Evolutionary conservation across 768 basidiomycete species (phyloP).

Genomic region (Boletus speciosus): DNA sequence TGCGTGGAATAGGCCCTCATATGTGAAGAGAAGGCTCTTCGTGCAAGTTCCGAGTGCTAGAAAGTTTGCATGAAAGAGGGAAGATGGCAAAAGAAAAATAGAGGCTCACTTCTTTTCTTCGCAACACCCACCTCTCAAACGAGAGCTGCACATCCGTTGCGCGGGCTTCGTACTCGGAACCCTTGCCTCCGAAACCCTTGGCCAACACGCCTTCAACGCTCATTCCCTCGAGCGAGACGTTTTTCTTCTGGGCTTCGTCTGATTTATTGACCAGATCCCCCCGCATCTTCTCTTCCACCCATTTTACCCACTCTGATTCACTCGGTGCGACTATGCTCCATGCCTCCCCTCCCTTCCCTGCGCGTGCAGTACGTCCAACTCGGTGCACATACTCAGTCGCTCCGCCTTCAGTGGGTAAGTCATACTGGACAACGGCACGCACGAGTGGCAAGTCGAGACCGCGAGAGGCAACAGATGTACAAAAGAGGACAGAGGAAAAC

Average conservation of each 20-base stretch:
- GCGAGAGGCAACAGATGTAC: constrained; percentile 97
- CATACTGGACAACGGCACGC: constrained; percentile 91
- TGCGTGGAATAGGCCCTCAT: constrained; percentile 97
- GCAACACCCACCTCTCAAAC: constrained; percentile 91
- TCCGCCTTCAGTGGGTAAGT: constrained; percentile 96
- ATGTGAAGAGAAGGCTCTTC: constrained; percentile 86
- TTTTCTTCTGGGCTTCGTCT: constrained; percentile 32
- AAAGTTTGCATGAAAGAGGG: neutral
- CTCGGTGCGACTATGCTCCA: constrained; percentile 90
- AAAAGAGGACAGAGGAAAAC: constrained; percentile 74
- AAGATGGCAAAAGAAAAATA: neutral
- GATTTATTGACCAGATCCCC: constrained; percentile 37
- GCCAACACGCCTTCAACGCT: constrained; percentile 68
- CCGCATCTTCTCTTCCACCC: constrained; percentile 84
- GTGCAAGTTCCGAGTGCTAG: constrained; percentile 75
- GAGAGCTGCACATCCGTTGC: constrained; percentile 95
- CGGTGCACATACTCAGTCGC: constrained; percentile 96
- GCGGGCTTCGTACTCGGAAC: constrained; percentile 75
- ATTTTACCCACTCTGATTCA: constrained; percentile 85
- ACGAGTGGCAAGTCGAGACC: constrained; percentile 96
- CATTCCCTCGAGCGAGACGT: constrained; percentile 54
- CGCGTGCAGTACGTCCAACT: constrained; percentile 95
- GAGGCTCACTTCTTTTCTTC: constrained; percentile 58
- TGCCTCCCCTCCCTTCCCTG: constrained; percentile 91
- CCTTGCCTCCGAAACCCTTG: constrained; percentile 84